Conservation (phyloP, 2,329 filamentous ascomycete genomes). For the Arthrinium phaeospermum region DNA sequence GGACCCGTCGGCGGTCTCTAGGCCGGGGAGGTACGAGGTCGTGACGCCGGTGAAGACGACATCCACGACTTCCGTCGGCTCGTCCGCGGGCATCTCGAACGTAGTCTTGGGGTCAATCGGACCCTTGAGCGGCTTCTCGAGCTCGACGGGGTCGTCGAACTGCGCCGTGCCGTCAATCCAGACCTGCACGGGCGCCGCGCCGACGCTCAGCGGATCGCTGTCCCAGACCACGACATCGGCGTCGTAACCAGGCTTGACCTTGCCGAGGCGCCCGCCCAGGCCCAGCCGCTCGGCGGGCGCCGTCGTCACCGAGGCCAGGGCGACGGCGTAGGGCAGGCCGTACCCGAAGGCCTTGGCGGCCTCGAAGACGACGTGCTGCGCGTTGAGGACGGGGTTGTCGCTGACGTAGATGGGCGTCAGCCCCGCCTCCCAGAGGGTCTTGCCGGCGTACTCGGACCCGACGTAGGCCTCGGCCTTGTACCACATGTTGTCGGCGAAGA, state of each 20-base stretch:
- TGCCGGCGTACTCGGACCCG: constrained; percentile 70
- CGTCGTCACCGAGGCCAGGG: constrained; percentile 62
- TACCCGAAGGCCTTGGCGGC: constrained; percentile 65
- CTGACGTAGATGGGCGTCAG: constrained; percentile 72
- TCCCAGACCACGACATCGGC: constrained; percentile 69
- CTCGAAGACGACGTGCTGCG: constrained; percentile 72
- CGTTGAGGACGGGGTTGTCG: constrained; percentile 73
- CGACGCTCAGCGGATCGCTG: constrained; percentile 64
- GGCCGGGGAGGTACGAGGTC: constrained; percentile 54
- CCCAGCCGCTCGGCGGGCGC: constrained; percentile 64
- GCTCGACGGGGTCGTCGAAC: constrained; percentile 58
- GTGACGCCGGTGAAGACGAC: constrained; percentile 63
- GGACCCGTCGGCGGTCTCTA: constrained; percentile 27
- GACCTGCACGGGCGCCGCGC: constrained; percentile 64
- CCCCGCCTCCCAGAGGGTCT: constrained; percentile 67
- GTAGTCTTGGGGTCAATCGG: constrained; percentile 47
- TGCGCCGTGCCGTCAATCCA: constrained; percentile 69
- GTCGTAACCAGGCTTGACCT: constrained; percentile 66
- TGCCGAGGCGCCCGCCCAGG: constrained; percentile 62
- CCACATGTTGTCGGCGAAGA: constrained; percentile 76
- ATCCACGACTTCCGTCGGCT: constrained; percentile 44
- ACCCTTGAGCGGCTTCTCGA: constrained; percentile 53
- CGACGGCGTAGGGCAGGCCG: constrained; percentile 65
- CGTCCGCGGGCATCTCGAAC: constrained; percentile 48
- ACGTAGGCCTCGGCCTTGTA: constrained; percentile 73